Evolutionary conservation across 176 grass and related monocot genomes (phyloP), one percentile per base, ranked within the genome.

Genomic region (Calamus simplicifolius): DNA sequence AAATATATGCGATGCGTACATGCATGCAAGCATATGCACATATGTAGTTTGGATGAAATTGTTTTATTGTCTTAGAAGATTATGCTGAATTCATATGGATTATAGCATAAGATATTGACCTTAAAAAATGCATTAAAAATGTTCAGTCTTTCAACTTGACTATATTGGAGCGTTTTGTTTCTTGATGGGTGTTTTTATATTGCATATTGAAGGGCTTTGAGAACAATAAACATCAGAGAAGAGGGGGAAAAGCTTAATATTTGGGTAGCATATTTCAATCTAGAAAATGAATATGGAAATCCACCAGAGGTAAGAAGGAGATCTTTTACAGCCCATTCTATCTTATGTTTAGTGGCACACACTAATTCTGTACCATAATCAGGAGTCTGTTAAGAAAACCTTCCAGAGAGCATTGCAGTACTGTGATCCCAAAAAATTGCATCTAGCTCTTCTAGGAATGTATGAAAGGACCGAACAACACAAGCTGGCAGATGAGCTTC

Each of bases 211-310:
- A 97, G 93, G 81, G 87, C 93, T 59, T 70, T 88, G 64, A 88
- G 74, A 73, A 92, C 87, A 72, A 98, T 98, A 80, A 88, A 71
- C 52, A 62, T 85, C 26, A 67, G 75, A 78, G 93, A 97, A 51
- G 87, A 98, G 63, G 78, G 80, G 12, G 84, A 98, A 67, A 98
- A 91, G 65, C 81, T 92, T 25, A 92, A 92, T 81, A 78, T 98
- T 68, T 98, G 93, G 93, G 93, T 98, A 6, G 81, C 93, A 70
- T 98, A 88, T 67, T 92, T 88, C 29, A 98, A 98, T 81, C 67
- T 97, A 61, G 92, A 97, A 78, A 91, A 91, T 80, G 80, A 91
- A 78, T 85, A 91, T 10, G 87, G 93, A 54, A 91, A 68, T 76
- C 84, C 93, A 64, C 72, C 80, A 6, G 87, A 97, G 80, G 93